A percentile compares a stretch with the other conserved stretches of the same genome.
phyloP scores from a whole-genome alignment of 2,329 filamentous ascomycete genomes.

The Colletotrichum karsti region DNA sequence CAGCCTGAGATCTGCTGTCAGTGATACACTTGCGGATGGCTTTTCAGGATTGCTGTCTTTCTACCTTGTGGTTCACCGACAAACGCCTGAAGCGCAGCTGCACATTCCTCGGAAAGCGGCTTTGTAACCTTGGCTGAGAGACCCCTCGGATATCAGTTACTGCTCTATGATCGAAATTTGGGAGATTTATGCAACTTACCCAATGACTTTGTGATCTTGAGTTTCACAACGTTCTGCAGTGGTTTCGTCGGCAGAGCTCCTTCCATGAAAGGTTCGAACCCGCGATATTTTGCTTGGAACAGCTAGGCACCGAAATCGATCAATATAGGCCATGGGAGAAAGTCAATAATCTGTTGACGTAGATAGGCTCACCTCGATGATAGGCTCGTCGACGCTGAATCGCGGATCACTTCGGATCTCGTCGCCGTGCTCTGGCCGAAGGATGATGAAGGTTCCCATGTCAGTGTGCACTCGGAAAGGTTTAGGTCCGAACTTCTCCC shows the following conservation, averaged over 20 bases:
- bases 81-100: neutral
- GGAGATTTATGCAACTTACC: neutral
- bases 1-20: neutral
- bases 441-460: neutral
- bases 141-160: neutral
- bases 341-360: too few relatives aligned
- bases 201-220: neutral
- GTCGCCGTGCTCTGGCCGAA: neutral
- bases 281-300: neutral
- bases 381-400: neutral
- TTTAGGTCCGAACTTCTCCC: neutral
- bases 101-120: neutral
- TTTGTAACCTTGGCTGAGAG: neutral
- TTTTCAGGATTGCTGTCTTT: neutral
- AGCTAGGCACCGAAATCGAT: neutral
- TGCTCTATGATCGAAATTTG: neutral
- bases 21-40: rapidly evolving
- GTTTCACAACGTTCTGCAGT: neutral
- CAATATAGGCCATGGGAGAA: too few relatives aligned
- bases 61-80: neutral
- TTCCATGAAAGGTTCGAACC: neutral
- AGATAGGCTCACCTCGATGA: neutral
- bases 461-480: neutral
- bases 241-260: neutral
- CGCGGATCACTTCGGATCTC: neutral